Percentiles rank a stretch among this genome's conserved stretches.
These are phyloP conservation scores for Podaxis sp. DNA, from an alignment of 768 basidiomycete genomes.

Conservation along the genomic window DNA sequence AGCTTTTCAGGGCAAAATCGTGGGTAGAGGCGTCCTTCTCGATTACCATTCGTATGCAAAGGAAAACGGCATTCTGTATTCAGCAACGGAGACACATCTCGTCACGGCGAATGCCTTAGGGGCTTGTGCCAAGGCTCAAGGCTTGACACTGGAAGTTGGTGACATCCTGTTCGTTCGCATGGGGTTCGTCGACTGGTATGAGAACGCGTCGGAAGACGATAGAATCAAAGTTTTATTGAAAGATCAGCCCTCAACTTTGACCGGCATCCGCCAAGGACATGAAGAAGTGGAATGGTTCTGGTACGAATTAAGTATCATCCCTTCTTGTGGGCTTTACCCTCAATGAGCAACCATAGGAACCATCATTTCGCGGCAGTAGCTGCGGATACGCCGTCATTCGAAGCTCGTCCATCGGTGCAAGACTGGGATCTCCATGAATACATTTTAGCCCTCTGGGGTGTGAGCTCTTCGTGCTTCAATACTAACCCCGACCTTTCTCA, in stretches of 20 bases:
- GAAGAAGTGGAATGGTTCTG: constrained; percentile 27
- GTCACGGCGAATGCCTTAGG: constrained; percentile 23
- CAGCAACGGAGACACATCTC: constrained; percentile 17
- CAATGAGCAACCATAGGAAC: constrained; percentile 16
- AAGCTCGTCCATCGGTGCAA: constrained; percentile 22
- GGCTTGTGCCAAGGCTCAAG: constrained; percentile 22
- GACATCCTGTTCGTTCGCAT: constrained; percentile 27
- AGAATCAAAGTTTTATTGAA: neutral
- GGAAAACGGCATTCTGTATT: constrained; percentile 19
- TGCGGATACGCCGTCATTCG: constrained; percentile 25
- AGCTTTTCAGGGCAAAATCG: constrained; percentile 28
- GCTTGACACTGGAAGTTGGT: constrained; percentile 21
- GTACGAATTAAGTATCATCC: constrained; percentile 10
- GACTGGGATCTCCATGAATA: constrained; percentile 28
- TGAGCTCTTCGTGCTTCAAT: constrained; percentile 13
- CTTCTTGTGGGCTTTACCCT: neutral
- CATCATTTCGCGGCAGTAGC: constrained; percentile 28
- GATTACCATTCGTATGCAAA: constrained; percentile 24
- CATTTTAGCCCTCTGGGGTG: constrained; percentile 26
- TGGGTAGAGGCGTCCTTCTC: constrained; percentile 25
- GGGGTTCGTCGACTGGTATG: constrained; percentile 25
- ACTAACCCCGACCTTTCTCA: neutral
- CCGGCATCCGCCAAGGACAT: constrained; percentile 20
- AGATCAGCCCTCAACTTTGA: constrained; percentile 9
- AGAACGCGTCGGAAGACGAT: constrained; percentile 23